Base-by-base conservation (phyloP, 495 filamentous ascomycete species). In the Xylaria venustula region DNA sequence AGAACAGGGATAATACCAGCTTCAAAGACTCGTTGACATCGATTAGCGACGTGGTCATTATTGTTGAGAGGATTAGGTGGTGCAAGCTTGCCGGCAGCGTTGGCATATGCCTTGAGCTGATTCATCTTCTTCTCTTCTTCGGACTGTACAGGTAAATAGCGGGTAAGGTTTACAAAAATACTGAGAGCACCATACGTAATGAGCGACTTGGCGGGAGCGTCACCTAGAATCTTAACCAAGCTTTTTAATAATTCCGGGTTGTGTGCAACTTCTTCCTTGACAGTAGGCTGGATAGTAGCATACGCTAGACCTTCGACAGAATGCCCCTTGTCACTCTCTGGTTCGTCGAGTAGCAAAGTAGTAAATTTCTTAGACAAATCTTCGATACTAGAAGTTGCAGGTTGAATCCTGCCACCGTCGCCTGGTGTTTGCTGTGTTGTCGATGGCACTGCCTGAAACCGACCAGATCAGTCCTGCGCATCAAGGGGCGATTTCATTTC, bases 301-400 rank as follows among this genome's bases (percentile, higher is more conserved):
- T 93, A 97, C 22, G 93, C 94, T 57, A 98, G 78, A n/a, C 93
- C 95, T 71, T 98, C 94, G 30, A 98, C 84, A 3, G 91, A 87
- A 65, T 86, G 83, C 45, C 89, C 79, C 44, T 75, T 73, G 42
- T 78, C 77, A 54, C 82, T 77, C 57, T 84, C 79, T 41, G 85
- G 79, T 40, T 82, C 77, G 36, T 81, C 83, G 37, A 89, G 70
- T 61, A 97, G 85, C 78, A 93, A 85, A 61, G 80, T 80, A 69
- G 87, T 91, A 68, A 98, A 93, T 72, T 87, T 85, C 59, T 83
- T 77, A 32, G 93, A 87, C 41, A 97, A 79, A 41, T 92, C 88
- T 56, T 85, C 83, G 52, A 90, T 83, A 61, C 79, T 85, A 46
- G 79, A 84, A 22, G 80, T 76, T 44, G 77, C 81, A 12, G 71